Evolutionary conservation across 148 eudicot genomes (phyloP), one percentile per base, ranked within the genome.

Genomic region (Heliamphora exappendiculata): DNA sequence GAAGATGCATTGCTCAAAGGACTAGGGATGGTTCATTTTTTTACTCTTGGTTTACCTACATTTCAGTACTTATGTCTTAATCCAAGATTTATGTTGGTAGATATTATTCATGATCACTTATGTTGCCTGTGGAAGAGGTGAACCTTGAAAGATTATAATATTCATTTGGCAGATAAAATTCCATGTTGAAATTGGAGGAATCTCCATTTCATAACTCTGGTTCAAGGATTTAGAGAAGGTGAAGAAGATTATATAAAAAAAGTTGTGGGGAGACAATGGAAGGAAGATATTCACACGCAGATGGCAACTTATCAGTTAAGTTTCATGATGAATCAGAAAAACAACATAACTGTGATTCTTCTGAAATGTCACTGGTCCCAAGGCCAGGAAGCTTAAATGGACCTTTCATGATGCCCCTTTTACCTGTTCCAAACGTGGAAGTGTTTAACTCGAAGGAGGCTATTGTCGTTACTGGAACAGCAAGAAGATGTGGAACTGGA

Each of bases 391-490:
- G 37, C 74, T 47, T 36, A 49, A 53, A 60, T 33, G 76, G 78
- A 66, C 76, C 84, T 28, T 85, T 72, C 68, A 78, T 79, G 76
- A 78, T 87, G 81, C 84, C 86, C 22, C 80, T 85, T 53, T 22
- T 84, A 33, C 76, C 83, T 3, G 42, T 81, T 79, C 86, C 86
- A 44, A 81, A 74, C 39, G 72, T 68, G 26, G 79, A 80, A 63
- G 76, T 79, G 58, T 67, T 50, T 59, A 68, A 64, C 24, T 76
- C 83, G 31, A 75, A 76, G 65, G 80, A 79, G 8, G 79, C 89
- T 26, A 78, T 82, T 68, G 66, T 88, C 77, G 78, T 89, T 36
- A 84, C 89, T 55, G 98, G 98, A 81, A 91, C 97, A 62, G 93
- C 91, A 20, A 78, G 68, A 77, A 82, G 78, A 81, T 96, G 91